Conservation (phyloP, 495 filamentous ascomycete species). For the Cryomyces antarcticus region DNA sequence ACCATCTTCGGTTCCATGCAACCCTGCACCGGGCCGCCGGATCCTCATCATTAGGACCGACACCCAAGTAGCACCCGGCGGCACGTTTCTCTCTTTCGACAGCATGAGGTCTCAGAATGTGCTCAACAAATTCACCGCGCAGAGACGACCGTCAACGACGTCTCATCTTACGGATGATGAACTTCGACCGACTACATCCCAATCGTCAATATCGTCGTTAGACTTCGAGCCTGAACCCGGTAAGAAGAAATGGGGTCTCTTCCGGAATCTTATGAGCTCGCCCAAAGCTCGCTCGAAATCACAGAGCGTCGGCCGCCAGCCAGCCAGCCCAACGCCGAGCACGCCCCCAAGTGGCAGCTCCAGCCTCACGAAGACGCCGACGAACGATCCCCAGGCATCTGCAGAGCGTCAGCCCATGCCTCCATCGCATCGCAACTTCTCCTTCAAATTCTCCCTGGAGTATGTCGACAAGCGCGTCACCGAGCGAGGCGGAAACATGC, state of each 20-base stretch:
- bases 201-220: constrained; percentile 1
- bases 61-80: constrained; percentile 29
- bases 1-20: constrained; percentile 63
- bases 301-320: not conserved
- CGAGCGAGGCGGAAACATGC: constrained; percentile 30
- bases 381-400: not conserved
- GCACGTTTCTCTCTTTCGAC: constrained; percentile 42
- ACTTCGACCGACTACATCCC: constrained; percentile 3
- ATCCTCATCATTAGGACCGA: constrained; percentile 88
- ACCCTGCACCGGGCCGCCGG: constrained; percentile 74
- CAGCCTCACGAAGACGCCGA: not conserved
- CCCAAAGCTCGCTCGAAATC: constrained; percentile 7
- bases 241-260: constrained; percentile 49
- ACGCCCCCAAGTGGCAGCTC: not conserved
- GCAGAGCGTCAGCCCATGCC: constrained; percentile 14
- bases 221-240: constrained; percentile 2
- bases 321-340: not conserved
- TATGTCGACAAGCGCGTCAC: constrained; percentile 40
- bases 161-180: not conserved
- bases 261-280: constrained; percentile 40
- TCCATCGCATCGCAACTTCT: constrained; percentile 34
- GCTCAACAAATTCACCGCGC: too few relatives aligned
- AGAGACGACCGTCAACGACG: constrained; percentile 1
- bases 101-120: constrained; percentile 32
- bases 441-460: constrained; percentile 65